Base-by-base conservation (phyloP, 176 grass and related monocot genomes). In the Phoenix dactylifera region DNA sequence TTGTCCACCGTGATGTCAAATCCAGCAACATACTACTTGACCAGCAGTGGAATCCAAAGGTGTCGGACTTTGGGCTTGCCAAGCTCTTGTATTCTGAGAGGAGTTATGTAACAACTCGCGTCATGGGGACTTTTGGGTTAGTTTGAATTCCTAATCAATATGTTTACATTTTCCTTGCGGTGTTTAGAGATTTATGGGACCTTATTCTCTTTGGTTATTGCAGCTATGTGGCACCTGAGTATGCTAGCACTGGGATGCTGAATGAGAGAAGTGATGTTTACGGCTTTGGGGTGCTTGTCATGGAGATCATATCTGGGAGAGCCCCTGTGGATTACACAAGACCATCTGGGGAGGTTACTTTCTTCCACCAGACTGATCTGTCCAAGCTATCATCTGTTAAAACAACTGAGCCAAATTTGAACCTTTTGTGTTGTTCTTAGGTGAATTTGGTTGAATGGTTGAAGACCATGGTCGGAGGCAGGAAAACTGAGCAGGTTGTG, bases 111-210 rank as follows among this genome's bases (percentile, higher is more conserved):
- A 85, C 76, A 4, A 97, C 92, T 3, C 87, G 92, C 12, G 92
- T 97, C 61, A 85, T 97, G 87, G 92, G 87, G 12, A 91, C 92
- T 24, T 97, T 97, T 66, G 92, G 92, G 92, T 91, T 50, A 77
- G 86, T 59, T 19, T 35, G 20, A 48, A 15, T 51, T 52, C 54
- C 62, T 19, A 17, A 54, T 49, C 35, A 44, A 44, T 14, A 44
- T 44, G 35, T 44, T 44, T 14, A 14, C 9, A 44, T 44, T 44
- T 14, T 44, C 35, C 35, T 44, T 44, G 35, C 6, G 35, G 35
- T 12, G 2, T 10, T 39, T 12, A 2, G 35, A 44, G 9, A 44
- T 44, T 44, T 44, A 44, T 44, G 35, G 9, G 7, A 44, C 10
- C 35, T 44, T 77, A n/a, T 56, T 30, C 24, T 55, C 55, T 55